These are phyloP conservation scores for Murraya koenigii DNA, from an alignment of 345 rosid genomes.

Conservation along the genomic window DNA sequence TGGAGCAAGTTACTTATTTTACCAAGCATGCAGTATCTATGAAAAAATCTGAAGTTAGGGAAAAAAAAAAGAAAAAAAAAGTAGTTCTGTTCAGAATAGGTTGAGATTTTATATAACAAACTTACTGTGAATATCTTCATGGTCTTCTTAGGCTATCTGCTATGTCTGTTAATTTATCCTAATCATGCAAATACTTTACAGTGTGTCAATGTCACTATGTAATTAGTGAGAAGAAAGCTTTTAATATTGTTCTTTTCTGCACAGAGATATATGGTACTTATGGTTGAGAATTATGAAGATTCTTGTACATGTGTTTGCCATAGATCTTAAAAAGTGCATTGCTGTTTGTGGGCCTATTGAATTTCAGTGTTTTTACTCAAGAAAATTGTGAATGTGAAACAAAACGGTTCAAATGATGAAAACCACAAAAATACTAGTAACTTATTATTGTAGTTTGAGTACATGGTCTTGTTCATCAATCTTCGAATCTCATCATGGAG, in stretches of 20 bases:
- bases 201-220: too few species aligned
- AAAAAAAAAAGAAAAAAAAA: conserved; percentile 45
- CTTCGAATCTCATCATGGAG: not conserved
- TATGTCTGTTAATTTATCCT: too few species aligned
- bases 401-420: too few species aligned
- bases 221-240: not conserved
- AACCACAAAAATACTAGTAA: too few species aligned
- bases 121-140: too few species aligned
- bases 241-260: not conserved
- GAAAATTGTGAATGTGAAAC: too few species aligned
- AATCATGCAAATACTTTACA: too few species aligned
- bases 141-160: too few species aligned
- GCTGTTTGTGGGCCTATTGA: too few species aligned
- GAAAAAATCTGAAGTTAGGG: conserved; percentile 28
- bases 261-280: not conserved
- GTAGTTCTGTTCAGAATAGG: conserved; percentile 55
- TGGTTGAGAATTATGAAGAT: not conserved
- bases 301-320: not conserved
- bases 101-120: conserved; percentile 24
- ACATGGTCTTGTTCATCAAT: not conserved
- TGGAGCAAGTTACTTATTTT: too few species aligned
- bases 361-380: too few species aligned
- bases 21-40: conserved; percentile 22
- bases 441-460: not conserved
- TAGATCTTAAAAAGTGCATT: too few species aligned